Percentiles rank a stretch among this genome's conserved stretches.
Conservation (phyloP, 495 filamentous ascomycete species). For the Hypoxylon lienhwacheense region DNA sequence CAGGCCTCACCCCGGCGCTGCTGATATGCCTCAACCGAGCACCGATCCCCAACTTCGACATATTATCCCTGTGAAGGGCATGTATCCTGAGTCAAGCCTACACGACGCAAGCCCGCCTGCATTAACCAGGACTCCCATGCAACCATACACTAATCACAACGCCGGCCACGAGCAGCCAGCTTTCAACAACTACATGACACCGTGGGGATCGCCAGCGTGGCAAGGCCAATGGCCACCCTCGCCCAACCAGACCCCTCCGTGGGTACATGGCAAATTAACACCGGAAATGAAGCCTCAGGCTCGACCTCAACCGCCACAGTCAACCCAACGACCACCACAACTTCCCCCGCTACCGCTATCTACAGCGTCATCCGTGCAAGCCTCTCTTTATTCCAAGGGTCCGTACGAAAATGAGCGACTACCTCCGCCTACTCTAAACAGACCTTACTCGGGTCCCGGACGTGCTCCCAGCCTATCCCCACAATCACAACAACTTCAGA, state of each 20-base stretch:
- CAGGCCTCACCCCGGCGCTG: constrained; percentile 67
- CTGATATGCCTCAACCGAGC: constrained; percentile 73
- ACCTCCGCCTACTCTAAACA: constrained; percentile 16
- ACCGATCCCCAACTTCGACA: constrained; percentile 78
- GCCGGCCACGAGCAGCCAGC: constrained; percentile 46
- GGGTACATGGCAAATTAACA: constrained; percentile 22
- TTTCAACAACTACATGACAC: constrained; percentile 46
- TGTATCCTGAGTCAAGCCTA: constrained; percentile 97
- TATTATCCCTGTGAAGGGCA: constrained; percentile 82
- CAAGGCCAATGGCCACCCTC: constrained; percentile 67
- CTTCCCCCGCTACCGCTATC: constrained; percentile 30
- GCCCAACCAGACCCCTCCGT: constrained; percentile 47
- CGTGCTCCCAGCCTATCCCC: constrained; percentile 38
- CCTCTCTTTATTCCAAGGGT: constrained; percentile 23
- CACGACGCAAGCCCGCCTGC: constrained; percentile 69
- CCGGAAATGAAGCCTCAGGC: constrained; percentile 27
- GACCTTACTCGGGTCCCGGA: constrained; percentile 7
- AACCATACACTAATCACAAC: constrained; percentile 47
- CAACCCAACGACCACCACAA: constrained; percentile 34
- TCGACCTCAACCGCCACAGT: constrained; percentile 27
- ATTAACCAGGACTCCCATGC: constrained; percentile 53
- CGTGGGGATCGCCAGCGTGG: constrained; percentile 44
- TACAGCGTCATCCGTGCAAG: constrained; percentile 26
- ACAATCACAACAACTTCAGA: constrained; percentile 44
- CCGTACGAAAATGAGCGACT: constrained; percentile 24